phyloP scores from a whole-genome alignment of 768 basidiomycete genomes.

The Suillus bovinus region DNA sequence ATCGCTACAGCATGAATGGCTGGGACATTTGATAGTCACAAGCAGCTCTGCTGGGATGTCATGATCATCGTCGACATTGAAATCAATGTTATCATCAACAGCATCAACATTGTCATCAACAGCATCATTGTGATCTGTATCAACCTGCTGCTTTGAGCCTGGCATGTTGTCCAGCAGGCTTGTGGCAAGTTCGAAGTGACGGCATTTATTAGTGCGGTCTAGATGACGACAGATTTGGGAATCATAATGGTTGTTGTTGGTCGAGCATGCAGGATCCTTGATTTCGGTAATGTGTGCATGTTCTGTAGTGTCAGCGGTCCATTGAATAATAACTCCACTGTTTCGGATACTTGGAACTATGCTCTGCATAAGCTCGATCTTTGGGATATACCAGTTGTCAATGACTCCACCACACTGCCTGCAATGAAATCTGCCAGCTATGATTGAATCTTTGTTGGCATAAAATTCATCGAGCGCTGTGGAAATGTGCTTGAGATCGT shows the following conservation, averaged over 20 bases:
- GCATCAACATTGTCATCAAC: background rate
- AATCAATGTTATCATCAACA: background rate
- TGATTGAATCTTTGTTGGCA: background rate
- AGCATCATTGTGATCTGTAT: no score
- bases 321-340: background rate
- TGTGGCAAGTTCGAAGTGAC: background rate
- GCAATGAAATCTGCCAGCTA: background rate
- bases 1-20: no score
- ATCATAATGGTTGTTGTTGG: background rate
- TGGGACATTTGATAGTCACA: background rate
- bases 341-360: background rate
- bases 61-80: background rate
- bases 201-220: background rate
- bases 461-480: background rate
- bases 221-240: background rate
- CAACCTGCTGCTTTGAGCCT: background rate
- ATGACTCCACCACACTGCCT: background rate
- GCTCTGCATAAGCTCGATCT: background rate
- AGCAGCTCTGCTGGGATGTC: background rate
- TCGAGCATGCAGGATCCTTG: background rate
- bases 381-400: background rate
- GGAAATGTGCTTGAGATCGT: background rate
- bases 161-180: background rate
- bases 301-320: background rate
- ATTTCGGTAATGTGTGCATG: background rate